Conservation (phyloP, 23 red algal species). For the Chondrus crispus region DNA sequence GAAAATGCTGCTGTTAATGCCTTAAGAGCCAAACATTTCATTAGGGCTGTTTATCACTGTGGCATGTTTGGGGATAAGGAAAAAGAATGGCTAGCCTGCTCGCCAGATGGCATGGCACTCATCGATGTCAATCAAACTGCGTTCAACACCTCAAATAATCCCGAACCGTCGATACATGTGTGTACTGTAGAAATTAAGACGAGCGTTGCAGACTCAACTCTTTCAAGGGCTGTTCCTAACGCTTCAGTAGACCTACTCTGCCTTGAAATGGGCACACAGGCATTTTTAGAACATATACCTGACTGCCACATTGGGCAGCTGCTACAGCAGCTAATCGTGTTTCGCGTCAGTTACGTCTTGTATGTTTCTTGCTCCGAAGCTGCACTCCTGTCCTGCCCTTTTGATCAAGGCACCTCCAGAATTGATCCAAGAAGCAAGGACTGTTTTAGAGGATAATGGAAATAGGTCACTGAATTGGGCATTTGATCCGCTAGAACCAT, state of each 20-base stretch:
- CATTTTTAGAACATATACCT: neutral
- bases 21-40: too few relatives aligned
- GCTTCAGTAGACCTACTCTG: neutral
- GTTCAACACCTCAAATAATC: neutral
- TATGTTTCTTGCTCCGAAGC: neutral
- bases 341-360: neutral
- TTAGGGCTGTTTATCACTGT: too few relatives aligned
- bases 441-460: too few relatives aligned
- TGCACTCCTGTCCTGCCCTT: neutral
- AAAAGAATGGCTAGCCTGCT: neutral
- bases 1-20: neutral
- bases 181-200: neutral
- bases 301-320: neutral
- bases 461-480: too few relatives aligned
- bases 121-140: neutral
- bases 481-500: too few relatives aligned
- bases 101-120: neutral
- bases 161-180: too few relatives aligned
- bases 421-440: too few relatives aligned
- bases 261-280: neutral
- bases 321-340: neutral
- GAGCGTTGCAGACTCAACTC: neutral
- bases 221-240: neutral
- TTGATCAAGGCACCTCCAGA: neutral
- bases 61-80: too few relatives aligned